Base-by-base conservation (phyloP, 495 filamentous ascomycete genomes). In the Bacidia gigantensis region DNA sequence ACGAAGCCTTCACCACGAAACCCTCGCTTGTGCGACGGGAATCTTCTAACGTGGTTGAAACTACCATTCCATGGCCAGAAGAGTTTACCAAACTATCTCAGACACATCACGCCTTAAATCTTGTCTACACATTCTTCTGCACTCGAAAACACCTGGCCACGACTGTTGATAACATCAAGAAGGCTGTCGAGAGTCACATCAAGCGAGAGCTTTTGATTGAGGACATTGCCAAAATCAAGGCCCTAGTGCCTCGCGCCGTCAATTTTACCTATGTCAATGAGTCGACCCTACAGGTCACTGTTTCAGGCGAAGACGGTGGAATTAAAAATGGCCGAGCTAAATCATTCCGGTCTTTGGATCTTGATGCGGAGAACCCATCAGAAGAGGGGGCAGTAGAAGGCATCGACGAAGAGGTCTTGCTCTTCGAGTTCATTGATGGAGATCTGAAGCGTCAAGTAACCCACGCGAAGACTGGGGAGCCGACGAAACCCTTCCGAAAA, bases 121-220 rank as follows among this genome's bases (percentile, higher is more conserved):
- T 96, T 2, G 87, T 96, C 5, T 94, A 86, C 60, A 97, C 92
- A 0, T 97, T 98, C 66, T 89, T 85, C 65, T 90, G 81, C 61
- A 89, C 90, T 7, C 81, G 93, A 9, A 94, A 93, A 62, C 87
- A 95, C 55, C 70, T 97, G 7, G 82, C 82, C 0, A 96, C 92
- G 0, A 95, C 93, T 0, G 89, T 95, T 59, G 82, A 89, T 21
- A 95, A 81, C 39, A 83, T 98, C 48, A 86, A 82, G 56, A 73
- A 79, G 0, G 80, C 92, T 0, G 89, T 97, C 0, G 88, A 96
- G 65, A 77, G 73, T 1, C 87, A 95, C 62, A 85, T 79, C 45
- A 83, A 86, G 58, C 75, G 79, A 24, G 69, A 79, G 25, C 67
- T 97, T 40, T 67, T 68, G 0, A 64, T 90, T 12, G 80, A 83